Base-by-base conservation (phyloP, 2,329 filamentous ascomycete species). In the Lasiodiplodia hormozganensis region DNA sequence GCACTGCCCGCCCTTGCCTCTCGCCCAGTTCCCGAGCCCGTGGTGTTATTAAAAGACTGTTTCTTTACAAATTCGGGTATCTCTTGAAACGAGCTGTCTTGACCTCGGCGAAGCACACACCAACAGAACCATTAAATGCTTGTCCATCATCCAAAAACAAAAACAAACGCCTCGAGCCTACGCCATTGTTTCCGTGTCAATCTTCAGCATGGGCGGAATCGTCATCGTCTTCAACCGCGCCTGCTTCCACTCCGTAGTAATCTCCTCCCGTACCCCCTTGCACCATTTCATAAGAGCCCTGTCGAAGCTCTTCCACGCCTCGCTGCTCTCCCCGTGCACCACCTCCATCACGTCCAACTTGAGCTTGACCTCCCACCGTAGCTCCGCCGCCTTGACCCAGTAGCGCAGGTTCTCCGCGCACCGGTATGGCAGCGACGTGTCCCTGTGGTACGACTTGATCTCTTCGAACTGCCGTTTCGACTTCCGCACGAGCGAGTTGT, bases 331-430 rank as follows among this genome's bases (percentile, higher is more conserved):
- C 75, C 90, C 90, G 76, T 94, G 91, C 25, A 97, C 94, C 8
- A 97, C 87, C 34, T 91, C 93, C 80, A 96, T 90, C 25, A 95
- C 93, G 75, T 97, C 93, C 64, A 98, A 83, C 70, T 90, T 85
- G 56, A 97, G 84, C 73, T 92, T 87, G 49, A 94, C 88, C 80
- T 98, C 96, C 90, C 95, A 99, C 67, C 96, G 89, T 69, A 98
- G 85, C 82, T 99, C 94, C 8, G 94, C 94, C 1, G 95, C 96
- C 83, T 99, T 99, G 80, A 92, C 88, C 95, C 96, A 99, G 84
- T 92, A 99, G 51, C 94, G 89, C 70, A 99, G 85, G 78, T 99
- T 99, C 74, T 99, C 96, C 3, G 94, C 93, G 71, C 90, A 90
- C 60, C 96, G 91, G 79, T 99, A 99, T 0, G 96, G 96, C 81